These are phyloP conservation scores for Macrophomina phaseolina DNA, from an alignment of 2,329 filamentous ascomycete genomes.

Conservation along the genomic window DNA sequence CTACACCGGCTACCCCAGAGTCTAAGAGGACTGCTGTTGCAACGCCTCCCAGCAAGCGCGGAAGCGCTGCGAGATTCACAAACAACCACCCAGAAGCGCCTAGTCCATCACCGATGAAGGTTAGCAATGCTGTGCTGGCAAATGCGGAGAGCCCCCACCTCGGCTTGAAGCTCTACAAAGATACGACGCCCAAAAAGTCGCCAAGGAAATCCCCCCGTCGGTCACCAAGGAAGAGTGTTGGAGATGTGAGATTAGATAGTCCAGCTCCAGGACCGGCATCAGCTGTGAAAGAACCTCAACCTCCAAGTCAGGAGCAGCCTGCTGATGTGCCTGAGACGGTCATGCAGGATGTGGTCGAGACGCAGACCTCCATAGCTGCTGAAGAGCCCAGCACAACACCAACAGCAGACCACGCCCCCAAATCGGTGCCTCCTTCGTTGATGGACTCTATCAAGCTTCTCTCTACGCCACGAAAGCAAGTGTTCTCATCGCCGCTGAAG, in stretches of 20 bases:
- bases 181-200: slow-evolving; percentile 32
- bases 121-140: slow-evolving; percentile 15
- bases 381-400: background rate
- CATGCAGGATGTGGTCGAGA: background rate
- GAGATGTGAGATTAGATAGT: slow-evolving; percentile 11
- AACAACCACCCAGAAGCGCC: slow-evolving; percentile 26
- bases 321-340: background rate
- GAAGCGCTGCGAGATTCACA: slow-evolving; percentile 26
- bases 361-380: background rate
- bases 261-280: slow-evolving; percentile 35
- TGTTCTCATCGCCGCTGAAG: slow-evolving; percentile 50
- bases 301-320: background rate
- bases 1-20: slow-evolving; percentile 31
- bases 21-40: slow-evolving; percentile 6
- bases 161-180: slow-evolving; percentile 34
- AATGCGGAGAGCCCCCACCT: slow-evolving; percentile 12
- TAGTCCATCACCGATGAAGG: slow-evolving; percentile 25
- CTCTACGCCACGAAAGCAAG: slow-evolving; percentile 56
- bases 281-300: background rate
- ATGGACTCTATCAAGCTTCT: slow-evolving; percentile 55
- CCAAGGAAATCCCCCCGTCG: slow-evolving; percentile 36
- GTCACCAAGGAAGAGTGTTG: slow-evolving; percentile 36
- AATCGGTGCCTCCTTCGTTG: slow-evolving; percentile 40
- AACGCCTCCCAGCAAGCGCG: slow-evolving; percentile 27
- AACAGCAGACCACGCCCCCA: slow-evolving; percentile 29